Evolutionary conservation across 805 yeast genomes (phyloP), one percentile per base, ranked within the genome.

Genomic region (Clavispora carvajalis): DNA sequence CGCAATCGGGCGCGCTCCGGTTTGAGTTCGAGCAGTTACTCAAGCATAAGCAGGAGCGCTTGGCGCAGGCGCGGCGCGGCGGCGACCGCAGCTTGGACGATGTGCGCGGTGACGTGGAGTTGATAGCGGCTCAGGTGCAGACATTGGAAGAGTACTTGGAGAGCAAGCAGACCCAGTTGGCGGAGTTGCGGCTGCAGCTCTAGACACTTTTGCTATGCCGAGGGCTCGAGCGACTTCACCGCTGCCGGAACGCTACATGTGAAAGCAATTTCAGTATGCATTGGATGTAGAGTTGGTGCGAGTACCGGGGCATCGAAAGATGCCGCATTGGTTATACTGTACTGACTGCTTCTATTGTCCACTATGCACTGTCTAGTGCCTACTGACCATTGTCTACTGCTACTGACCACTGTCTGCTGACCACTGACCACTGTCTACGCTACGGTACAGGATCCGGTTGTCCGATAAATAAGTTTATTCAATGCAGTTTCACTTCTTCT

Each of bases 1-100:
- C 25, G 28, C 59, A 57, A 28, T 50, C 47, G 58, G 40, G 57
- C 49, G 54, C 64, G 41, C 49, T 66, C 11, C 73, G 68, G 44
- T 73, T 75, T 52, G 98, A 93, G 61, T 75, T 83, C 46, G 95
- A 88, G 63, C 91, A 85, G 52, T 66, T 93, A 49, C 73, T 89
- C 45, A 82, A 79, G 49, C 90, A 84, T 60, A 90, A 87, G 60
- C 81, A 84, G 58, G 64, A 69, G 18, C 79, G 79, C 60, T 67
- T 82, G 38, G 56, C 62, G 5, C 30, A 40, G 10, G 40, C 48
- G 10, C 47, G 39, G 24, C 40, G 33, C 18, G 44, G 34, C 17
- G 41, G 34, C 7, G 46, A 58, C 33, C 53, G 54, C 51, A 69
- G 77, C 53, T 59, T 78, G 35, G 69, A 68, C 22, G 81, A 76